phyloP scores from a whole-genome alignment of 2,329 filamentous ascomycete genomes.

The Ilyonectria robusta region DNA sequence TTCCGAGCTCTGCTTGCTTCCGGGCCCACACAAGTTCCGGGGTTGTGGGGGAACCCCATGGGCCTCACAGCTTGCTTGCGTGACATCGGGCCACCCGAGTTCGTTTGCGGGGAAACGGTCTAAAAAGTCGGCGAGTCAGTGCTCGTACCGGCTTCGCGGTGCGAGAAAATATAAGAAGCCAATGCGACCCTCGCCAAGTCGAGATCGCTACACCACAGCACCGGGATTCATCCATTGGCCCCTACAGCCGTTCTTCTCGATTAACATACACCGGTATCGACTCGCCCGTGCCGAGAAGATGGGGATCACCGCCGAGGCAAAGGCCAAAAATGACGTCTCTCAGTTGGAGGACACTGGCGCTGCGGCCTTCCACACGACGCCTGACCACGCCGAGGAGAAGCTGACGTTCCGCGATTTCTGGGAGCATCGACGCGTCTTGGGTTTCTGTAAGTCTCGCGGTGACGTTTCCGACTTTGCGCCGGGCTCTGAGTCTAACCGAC shows the following conservation, averaged over 20 bases:
- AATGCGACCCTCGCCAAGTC: neutral
- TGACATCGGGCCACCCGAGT: neutral
- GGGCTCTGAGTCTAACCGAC: neutral
- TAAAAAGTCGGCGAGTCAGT: no score
- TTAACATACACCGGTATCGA: neutral
- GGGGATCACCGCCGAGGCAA: neutral
- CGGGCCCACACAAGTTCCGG: neutral
- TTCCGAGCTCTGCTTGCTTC: neutral
- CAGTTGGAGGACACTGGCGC: conserved; percentile 13
- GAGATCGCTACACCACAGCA: neutral
- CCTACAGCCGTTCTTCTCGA: neutral
- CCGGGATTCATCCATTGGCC: neutral
- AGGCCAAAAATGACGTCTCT: neutral
- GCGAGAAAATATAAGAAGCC: neutral
- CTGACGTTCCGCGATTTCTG: conserved; percentile 36
- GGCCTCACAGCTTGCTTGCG: neutral
- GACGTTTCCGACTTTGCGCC: neutral
- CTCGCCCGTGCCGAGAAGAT: neutral
- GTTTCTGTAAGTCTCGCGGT: conserved; percentile 31
- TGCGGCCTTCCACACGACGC: conserved; percentile 12
- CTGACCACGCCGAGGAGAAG: conserved; percentile 23
- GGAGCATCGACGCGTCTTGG: conserved; percentile 37
- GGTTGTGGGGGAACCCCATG: neutral
- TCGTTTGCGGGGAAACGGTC: neutral
- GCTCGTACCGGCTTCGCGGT: neutral